Conservation (phyloP, 192 early-diverging fungal genomes). For the Umbelopsis ramanniana region DNA sequence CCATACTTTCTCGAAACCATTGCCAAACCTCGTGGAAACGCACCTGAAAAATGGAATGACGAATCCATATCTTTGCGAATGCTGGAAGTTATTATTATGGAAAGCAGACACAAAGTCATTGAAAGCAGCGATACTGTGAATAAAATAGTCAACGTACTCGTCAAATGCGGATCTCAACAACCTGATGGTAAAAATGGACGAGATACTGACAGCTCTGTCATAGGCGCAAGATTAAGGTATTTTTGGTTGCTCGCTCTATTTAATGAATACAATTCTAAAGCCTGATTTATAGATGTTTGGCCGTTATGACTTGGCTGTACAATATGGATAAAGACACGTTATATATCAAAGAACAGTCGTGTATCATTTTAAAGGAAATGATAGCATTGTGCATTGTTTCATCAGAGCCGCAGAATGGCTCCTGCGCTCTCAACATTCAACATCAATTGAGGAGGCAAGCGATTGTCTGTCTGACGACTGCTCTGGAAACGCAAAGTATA, state of each 20-base stretch:
- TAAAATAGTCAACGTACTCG: neutral
- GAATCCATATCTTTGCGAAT: neutral
- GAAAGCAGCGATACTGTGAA: neutral
- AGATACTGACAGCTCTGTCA: neutral
- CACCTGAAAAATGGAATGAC: slow-evolving; percentile 3
- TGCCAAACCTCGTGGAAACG: neutral
- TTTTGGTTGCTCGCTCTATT: neutral
- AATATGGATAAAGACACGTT: neutral
- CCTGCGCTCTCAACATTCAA: neutral
- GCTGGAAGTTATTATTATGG: neutral
- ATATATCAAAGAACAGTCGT: neutral
- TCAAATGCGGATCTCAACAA: neutral
- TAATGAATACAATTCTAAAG: neutral
- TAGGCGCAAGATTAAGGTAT: neutral
- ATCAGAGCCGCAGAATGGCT: neutral
- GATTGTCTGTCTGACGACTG: neutral
- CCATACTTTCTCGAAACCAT: neutral
- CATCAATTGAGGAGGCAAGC: neutral
- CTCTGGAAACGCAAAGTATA: neutral
- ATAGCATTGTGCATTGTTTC: neutral
- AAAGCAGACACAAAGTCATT: neutral
- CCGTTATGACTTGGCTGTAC: neutral
- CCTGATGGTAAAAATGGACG: neutral
- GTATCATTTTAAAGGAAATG: neutral
- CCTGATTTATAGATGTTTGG: neutral